These are phyloP conservation scores for Backusella tarrabulga DNA, from an alignment of 192 early-diverging fungal genomes.

Conservation along the genomic window DNA sequence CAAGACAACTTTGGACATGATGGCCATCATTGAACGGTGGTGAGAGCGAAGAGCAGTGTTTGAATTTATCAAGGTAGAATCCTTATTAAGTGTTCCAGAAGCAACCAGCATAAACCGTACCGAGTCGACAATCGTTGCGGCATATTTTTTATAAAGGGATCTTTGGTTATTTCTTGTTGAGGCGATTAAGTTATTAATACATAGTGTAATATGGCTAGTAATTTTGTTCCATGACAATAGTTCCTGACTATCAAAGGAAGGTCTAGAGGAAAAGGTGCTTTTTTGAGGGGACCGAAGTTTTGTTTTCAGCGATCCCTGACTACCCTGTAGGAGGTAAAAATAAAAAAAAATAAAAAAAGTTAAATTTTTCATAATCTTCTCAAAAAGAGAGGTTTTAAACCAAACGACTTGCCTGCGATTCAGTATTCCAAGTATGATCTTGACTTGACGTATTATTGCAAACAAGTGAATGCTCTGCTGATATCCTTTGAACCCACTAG, in stretches of 20 bases:
- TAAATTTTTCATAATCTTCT: background rate
- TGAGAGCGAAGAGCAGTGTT: conserved; percentile 21
- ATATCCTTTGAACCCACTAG: background rate
- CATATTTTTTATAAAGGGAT: conserved; percentile 53
- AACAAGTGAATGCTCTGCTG: background rate
- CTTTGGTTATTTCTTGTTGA: conserved; percentile 51
- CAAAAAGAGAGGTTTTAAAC: background rate
- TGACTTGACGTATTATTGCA: background rate
- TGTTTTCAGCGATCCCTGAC: conserved; percentile 4
- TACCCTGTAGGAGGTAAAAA: background rate
- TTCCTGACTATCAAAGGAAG: conserved; percentile 8
- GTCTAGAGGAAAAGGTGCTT: background rate
- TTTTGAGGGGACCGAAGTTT: background rate
- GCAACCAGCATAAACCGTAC: conserved; percentile 85
- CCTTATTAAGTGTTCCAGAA: conserved; percentile 69
- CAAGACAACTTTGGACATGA: conserved; percentile 70
- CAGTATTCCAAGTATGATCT: conserved; percentile 4
- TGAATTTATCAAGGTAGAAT: conserved; percentile 56
- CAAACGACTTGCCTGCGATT: background rate
- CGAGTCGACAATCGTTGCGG: conserved; percentile 67
- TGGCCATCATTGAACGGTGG: conserved; percentile 55
- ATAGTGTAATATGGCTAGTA: conserved; percentile 42
- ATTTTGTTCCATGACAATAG: conserved; percentile 53
- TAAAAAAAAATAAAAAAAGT: background rate
- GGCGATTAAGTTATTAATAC: conserved; percentile 54